A percentile compares a stretch with the other conserved stretches of the same genome.
Conservation (phyloP, 257 asterid species). For the Scutellaria galericulata region DNA sequence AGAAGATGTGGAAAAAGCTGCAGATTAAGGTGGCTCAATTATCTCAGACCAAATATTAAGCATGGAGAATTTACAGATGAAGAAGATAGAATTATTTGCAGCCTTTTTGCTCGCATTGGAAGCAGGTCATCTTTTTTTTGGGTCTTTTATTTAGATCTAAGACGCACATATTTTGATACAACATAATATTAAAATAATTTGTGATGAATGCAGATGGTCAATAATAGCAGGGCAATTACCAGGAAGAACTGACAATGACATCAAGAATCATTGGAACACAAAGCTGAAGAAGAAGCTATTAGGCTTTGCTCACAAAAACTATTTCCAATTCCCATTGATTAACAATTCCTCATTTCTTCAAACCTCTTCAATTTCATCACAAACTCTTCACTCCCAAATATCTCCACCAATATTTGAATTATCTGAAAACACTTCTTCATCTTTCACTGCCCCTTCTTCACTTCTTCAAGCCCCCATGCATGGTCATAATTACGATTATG, state of each 20-base stretch:
- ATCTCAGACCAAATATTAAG: slow-evolving; percentile 82
- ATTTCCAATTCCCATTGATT: background rate
- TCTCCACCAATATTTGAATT: slow-evolving; percentile 19
- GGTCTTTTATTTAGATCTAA: no score
- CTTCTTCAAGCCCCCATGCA: slow-evolving; percentile 26
- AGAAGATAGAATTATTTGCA: slow-evolving; percentile 81
- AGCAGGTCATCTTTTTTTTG: slow-evolving; percentile 60
- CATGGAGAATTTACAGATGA: slow-evolving; percentile 87
- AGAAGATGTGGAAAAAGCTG: slow-evolving; percentile 91
- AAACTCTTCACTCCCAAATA: slow-evolving; percentile 28
- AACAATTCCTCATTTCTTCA: slow-evolving; percentile 24
- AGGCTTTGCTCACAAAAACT: slow-evolving; percentile 36
- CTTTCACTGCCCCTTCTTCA: slow-evolving; percentile 30
- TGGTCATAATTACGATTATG: background rate
- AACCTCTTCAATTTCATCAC: slow-evolving; percentile 29
- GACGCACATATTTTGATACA: no score
- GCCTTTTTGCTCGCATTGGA: slow-evolving; percentile 78
- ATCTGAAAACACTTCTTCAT: slow-evolving; percentile 16
- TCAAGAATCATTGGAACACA: slow-evolving; percentile 94
- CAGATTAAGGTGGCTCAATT: slow-evolving; percentile 88
- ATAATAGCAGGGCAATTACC: slow-evolving; percentile 91
- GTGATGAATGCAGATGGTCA: slow-evolving; percentile 45
- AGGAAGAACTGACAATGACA: slow-evolving; percentile 89
- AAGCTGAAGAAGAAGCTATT: slow-evolving; percentile 76
- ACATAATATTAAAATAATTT: no score